Base-by-base conservation (phyloP, 305 asterid species). In the Fraxinus ornus region DNA sequence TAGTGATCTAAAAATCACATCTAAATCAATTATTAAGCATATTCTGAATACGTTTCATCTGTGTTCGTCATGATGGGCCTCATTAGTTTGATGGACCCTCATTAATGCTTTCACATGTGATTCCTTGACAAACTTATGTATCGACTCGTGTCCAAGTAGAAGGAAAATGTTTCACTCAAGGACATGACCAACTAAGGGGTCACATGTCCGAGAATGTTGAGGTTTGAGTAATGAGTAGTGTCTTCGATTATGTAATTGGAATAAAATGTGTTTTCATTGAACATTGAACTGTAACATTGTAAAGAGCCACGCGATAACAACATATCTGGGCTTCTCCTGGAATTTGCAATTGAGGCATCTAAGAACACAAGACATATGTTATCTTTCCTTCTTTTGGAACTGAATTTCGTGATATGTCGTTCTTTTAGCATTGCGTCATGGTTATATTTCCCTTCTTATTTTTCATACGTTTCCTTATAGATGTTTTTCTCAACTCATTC, bases 261-360 rank as follows among this genome's bases (percentile, higher is more conserved):
- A 24, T 68, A 28, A 68, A 26, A 68, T 19, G 33, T 82, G 79
- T 75, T 78, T 30, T 28, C 76, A 37, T 47, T 10, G n/a, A 28
- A 35, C 30, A 71, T 9, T 28, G 49, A 36, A 62, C 72, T 64
- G 30, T 62, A 37, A 44, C 75, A 71, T 39, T 64, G 64, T 78
- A 36, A 83, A 33, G 55, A 70, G 78, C 39, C 52, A 76, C 76
- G 79, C 33, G 17, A 24, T 78, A 62, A 28, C 75, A 1, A 15
- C 33, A 26, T 36, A 32, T 28, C 22, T 70, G 22, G 62, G 77
- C 30, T 44, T 78, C 33, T 74, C 30, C 49, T 36, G 85, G 49
- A 73, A 77, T 78, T 33, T 83, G 80, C 73, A 66, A 52, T 73
- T 64, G 28, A 78, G 36, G 22, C 37, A 36, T 76, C 37, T 80